Base-by-base conservation (phyloP, 805 yeast species). In the Cyberlindnera lachancei region DNA sequence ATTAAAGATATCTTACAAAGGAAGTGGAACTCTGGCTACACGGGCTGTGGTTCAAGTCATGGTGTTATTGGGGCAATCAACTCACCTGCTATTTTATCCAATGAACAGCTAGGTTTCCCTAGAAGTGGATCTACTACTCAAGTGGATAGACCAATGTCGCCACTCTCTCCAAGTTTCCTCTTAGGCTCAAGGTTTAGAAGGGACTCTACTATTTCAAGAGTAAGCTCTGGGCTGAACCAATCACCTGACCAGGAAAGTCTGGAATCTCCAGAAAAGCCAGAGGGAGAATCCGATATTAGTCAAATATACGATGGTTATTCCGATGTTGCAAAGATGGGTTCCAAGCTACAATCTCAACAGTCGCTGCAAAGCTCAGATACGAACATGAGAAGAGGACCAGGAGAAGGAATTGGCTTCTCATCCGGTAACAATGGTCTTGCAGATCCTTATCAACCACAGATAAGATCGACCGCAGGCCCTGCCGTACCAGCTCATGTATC, bases 1-100 rank as follows among this genome's bases (percentile, higher is more conserved):
- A 66, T 80, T 36, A 78, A 76, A 48, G 71, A 68, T 18, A 48
- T 79, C 10, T 51, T 82, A 30, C 69, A 67, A 25, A 50, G 64
- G 13, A 81, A 78, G 46, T 46, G 78, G 32, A 41, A 63, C 7
- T 52, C 63, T n/a, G 79, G 90, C 7, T 82, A 80, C 51, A 72
- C 72, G 15, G 92, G 94, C 6, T 79, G 86, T 56, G 90, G 90
- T n/a, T 73, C 80, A 19, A 53, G 67, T 12, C 67, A 77, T 34
- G 84, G 84, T 11, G 49, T 76, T 15, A 64, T 64, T 4, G 82
- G 82, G 21, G 82, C 83, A 1, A 49, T 76, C 3, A 62, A 55
- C 29, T 68, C 79, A 2, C 71, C 78, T 27, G 68, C 61, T 0
- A 44, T 64, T 4, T 53, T 54, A 12, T 52, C 66, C 3, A 44